These are phyloP conservation scores for Ophiostoma angusticollis DNA, from an alignment of 2,329 filamentous ascomycete species.

Conservation along the genomic window DNA sequence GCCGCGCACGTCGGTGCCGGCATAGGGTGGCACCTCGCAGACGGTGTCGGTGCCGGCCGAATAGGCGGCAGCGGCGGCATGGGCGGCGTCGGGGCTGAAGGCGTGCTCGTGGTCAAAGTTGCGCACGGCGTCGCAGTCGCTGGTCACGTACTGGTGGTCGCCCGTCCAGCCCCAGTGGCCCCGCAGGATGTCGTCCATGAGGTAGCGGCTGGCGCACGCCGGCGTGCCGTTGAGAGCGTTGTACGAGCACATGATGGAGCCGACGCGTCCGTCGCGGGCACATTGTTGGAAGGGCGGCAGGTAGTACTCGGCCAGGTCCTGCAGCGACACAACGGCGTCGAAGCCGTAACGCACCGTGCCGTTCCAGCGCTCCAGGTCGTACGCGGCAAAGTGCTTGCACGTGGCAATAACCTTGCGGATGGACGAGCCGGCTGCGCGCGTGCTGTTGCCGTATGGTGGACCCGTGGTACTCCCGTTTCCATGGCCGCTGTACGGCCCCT, in stretches of 20 bases:
- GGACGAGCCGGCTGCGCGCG: no score
- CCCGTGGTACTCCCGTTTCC: no score
- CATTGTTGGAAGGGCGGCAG: constrained; percentile 53
- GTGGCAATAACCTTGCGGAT: constrained; percentile 23
- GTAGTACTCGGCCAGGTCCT: constrained; percentile 57
- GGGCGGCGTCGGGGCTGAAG: constrained; percentile 15
- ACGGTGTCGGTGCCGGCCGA: constrained; percentile 25
- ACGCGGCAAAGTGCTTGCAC: constrained; percentile 47
- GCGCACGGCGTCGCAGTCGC: constrained; percentile 19
- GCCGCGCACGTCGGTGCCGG: constrained; percentile 12
- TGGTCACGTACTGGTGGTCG: constrained; percentile 35
- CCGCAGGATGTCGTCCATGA: constrained; percentile 49
- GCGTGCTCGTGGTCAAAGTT: constrained; percentile 30
- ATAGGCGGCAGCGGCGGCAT: constrained; percentile 20
- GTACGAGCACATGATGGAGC: constrained; percentile 50
- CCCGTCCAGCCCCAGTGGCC: constrained; percentile 53
- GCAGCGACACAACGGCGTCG: constrained; percentile 34
- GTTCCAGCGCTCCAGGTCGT: constrained; percentile 35
- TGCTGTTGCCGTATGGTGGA: no score
- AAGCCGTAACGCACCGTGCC: constrained; percentile 29
- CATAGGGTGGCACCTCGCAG: no score
- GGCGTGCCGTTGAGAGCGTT: constrained; percentile 51
- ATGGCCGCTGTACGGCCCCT: no score
- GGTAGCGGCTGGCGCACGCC: constrained; percentile 48
- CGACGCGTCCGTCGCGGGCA: constrained; percentile 41